Base-by-base conservation (phyloP, 148 eudicot genomes). In the Rhododendron henanense region DNA sequence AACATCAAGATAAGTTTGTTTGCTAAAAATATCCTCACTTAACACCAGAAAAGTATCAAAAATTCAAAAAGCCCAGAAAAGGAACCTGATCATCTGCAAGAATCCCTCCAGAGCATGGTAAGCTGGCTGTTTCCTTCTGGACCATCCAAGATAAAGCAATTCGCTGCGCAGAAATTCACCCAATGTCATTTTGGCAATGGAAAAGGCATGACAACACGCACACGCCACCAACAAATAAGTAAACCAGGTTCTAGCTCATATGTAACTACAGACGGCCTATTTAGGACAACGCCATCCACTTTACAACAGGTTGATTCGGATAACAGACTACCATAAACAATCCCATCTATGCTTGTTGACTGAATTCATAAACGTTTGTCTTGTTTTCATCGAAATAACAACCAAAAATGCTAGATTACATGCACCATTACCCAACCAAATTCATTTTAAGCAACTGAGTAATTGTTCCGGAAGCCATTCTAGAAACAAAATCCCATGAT, bases 1-100 rank as follows among this genome's bases (percentile, higher is more conserved):
- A 81, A 48, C 19, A 69, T 47, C 35, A 78, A 73, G 57, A 80
- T 71, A 63, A 76, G 33, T 10, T 48, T 51, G 37, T 35, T 25
- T 21, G 44, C 61, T 19, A 67, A 50, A 81, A 25, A 44, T 18
- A 71, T 45, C 83, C 78, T 82, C 35, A 86, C 85, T 53, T 48
- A 82, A 75, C 61, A 37, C 31, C 50, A 77, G 37, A 44, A 51
- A 45, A 37, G 41, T 4, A 71, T 51, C 37, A 51, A 65, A 44
- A 25, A 33, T 44, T 37, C 48, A 71, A 44, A 28, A 44, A 21
- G 21, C n/a, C 18, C 15, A 48, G 81, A 23, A 31, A 81, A 53
- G 25, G 6, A 89, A 97, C 99, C 99, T 97, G 99, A 87, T 97
- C 99, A 92, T 97, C 99, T 10, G 99, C 99, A 90, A 97, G 93